A percentile compares a stretch with the other conserved stretches of the same genome.
Conservation (phyloP, 495 filamentous ascomycete species). For the Apiosordaria backusii region DNA sequence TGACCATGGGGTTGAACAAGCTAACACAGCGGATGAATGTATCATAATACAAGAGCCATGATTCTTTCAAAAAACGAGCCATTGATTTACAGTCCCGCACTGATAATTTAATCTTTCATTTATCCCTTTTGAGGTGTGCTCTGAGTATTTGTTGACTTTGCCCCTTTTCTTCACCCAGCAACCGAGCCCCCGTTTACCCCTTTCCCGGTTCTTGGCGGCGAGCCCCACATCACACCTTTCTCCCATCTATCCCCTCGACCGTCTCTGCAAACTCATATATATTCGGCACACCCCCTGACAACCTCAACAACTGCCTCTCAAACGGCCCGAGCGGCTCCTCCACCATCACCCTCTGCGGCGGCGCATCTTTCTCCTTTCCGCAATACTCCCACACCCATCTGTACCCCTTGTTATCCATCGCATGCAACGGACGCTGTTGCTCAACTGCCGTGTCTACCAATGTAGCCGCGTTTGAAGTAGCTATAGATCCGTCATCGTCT, state of each 20-base stretch:
- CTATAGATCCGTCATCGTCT: constrained; percentile 1
- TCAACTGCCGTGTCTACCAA: constrained; percentile 13
- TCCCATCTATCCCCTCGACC: constrained; percentile 3
- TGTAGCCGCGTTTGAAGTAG: constrained; percentile 2
- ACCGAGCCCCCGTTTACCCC: neutral
- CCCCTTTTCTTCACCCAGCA: neutral
- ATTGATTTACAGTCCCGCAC: neutral
- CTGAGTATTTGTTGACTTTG: neutral
- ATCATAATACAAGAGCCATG: too few species aligned
- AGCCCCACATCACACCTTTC: neutral
- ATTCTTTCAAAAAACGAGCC: too few species aligned
- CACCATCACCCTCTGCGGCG: constrained; percentile 35
- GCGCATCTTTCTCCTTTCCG: constrained; percentile 41
- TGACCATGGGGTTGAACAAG: too few species aligned
- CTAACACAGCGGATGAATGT: too few species aligned
- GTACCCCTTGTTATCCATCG: constrained; percentile 13
- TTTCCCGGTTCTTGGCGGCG: neutral
- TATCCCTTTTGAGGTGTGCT: too few species aligned
- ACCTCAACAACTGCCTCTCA: constrained; percentile 43
- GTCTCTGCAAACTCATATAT: constrained; percentile 37
- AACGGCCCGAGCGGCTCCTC: constrained; percentile 52
- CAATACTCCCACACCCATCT: constrained; percentile 53
- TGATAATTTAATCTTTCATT: neutral
- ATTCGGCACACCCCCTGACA: constrained; percentile 41
- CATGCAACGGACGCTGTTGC: constrained; percentile 17